These are phyloP conservation scores for Phytopythium sindhum DNA, from an alignment of 352 stramenopile species.

Conservation along the genomic window DNA sequence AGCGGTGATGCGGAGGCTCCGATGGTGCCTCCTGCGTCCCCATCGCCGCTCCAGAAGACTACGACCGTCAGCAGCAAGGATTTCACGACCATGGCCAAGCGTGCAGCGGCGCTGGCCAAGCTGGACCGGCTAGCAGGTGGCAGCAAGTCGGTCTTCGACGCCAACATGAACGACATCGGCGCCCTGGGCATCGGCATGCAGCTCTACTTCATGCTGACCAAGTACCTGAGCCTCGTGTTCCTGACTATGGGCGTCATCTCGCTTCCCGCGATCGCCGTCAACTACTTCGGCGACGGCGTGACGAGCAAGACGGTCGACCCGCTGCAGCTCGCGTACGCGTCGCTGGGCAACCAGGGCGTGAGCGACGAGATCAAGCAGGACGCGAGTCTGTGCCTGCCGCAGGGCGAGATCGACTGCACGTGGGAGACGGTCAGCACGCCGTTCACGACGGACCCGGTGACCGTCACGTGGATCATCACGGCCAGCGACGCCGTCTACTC, in stretches of 20 bases:
- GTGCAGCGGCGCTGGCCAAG: constrained; percentile 31
- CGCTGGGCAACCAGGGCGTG: constrained; percentile 76
- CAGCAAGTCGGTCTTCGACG: constrained; percentile 61
- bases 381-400: constrained; percentile 35
- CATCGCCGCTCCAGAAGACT: constrained; percentile 7
- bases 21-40: constrained; percentile 6
- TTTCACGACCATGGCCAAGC: constrained; percentile 54
- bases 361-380: constrained; percentile 50
- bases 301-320: constrained; percentile 66
- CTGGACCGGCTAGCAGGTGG: constrained; percentile 56
- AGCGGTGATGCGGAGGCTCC: constrained; percentile 1
- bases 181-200: constrained; percentile 77
- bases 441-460: constrained; percentile 52
- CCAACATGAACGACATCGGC: constrained; percentile 69
- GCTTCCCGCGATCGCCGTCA: constrained; percentile 58
- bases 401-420: constrained; percentile 68
- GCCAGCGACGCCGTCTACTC: constrained; percentile 60
- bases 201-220: constrained; percentile 85
- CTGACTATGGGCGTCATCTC: constrained; percentile 67
- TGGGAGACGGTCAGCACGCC: constrained; percentile 64
- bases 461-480: constrained; percentile 74
- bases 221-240: constrained; percentile 66
- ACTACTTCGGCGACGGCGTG: constrained; percentile 63
- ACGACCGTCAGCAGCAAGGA: constrained; percentile 28
- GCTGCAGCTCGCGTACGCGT: constrained; percentile 65